These are phyloP conservation scores for Gracilariopsis chorda DNA, from an alignment of 23 red algal genomes.

Conservation along the genomic window DNA sequence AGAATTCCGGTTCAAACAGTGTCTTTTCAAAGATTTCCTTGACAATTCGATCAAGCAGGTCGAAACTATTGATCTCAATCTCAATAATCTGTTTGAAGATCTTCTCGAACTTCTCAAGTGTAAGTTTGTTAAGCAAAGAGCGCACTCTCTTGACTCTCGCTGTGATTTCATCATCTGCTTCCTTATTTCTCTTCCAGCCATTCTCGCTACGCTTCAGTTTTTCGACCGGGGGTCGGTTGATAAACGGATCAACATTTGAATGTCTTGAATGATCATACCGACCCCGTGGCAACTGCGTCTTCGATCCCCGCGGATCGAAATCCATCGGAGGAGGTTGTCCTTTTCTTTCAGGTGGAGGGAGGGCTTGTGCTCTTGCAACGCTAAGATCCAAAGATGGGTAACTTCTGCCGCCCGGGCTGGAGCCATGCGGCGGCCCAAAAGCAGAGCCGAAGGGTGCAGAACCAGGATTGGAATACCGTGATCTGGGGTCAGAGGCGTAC, in stretches of 20 bases:
- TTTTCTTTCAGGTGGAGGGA: not conserved
- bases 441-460: not conserved
- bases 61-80: slow-evolving; percentile 71
- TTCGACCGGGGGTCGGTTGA: slow-evolving; percentile 27
- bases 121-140: slow-evolving; percentile 96
- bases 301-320: slow-evolving; percentile 46
- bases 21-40: slow-evolving; percentile 96
- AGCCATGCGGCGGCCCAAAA: not conserved
- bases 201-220: slow-evolving; percentile 80
- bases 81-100: slow-evolving; percentile 88
- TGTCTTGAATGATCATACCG: slow-evolving; percentile 4
- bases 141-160: slow-evolving; percentile 78
- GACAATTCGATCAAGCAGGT: slow-evolving; percentile 77
- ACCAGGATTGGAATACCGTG: not conserved
- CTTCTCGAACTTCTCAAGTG: slow-evolving; percentile 97
- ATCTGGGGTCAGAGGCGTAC: not conserved
- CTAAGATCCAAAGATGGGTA: slow-evolving; percentile 42
- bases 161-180: slow-evolving; percentile 72
- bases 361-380: slow-evolving; percentile 9
- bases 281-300: not conserved
- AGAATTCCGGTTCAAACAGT: slow-evolving; percentile 88
- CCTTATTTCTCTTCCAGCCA: slow-evolving; percentile 82
- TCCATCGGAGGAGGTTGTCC: not conserved
- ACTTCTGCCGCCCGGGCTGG: not conserved
- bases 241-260: slow-evolving; percentile 47